Base-by-base conservation (phyloP, 1,284 basidiomycete species). In the Ustilago trichophora region DNA sequence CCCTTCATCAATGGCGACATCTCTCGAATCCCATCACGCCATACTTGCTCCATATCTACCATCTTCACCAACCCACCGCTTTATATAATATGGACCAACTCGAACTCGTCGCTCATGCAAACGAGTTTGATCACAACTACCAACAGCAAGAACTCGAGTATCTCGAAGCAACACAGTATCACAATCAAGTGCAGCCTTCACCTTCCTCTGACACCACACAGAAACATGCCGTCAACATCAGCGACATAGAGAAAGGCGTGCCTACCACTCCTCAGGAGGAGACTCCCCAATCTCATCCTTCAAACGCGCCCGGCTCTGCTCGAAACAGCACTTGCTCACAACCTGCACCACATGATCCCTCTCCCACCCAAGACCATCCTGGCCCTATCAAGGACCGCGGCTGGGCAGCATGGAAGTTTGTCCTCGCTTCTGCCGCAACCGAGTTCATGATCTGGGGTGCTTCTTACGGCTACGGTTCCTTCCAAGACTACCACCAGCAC, bases 401-500 rank as follows among this genome's bases (percentile, higher is more conserved):
- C 16, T 67, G 56, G 56, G 35, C 34, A 24, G 66, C 66, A 15
- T 69, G 60, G 59, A 42, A 45, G 25, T 73, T 73, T 21, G 34
- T 73, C 11, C 44, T 60, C 32, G 52, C 57, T 18, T 52, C 57
- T 9, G 54, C 56, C 6, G 37, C 51, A 6, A 70, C 54, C 38
- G 67, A 71, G 54, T 54, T 73, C 26, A 69, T 73, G 57, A 58
- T 68, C 49, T 73, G 71, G 71, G 73, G 73, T 19, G 49, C 55
- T 7, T 50, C 63, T 12, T 63, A 71, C 50, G 62, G 72, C 10
- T 80, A 73, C 40, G 79, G 79, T 13, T 64, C 73, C 5, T 78
- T 73, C 44, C 77, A 79, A 41, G 70, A 75, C 27, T 81, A 77
- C 36, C 78, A 78, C 48, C 37, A 63, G 36, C 63, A 70, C 33